Conservation (phyloP, 2,329 filamentous ascomycete genomes). For the Venturia nashicola region DNA sequence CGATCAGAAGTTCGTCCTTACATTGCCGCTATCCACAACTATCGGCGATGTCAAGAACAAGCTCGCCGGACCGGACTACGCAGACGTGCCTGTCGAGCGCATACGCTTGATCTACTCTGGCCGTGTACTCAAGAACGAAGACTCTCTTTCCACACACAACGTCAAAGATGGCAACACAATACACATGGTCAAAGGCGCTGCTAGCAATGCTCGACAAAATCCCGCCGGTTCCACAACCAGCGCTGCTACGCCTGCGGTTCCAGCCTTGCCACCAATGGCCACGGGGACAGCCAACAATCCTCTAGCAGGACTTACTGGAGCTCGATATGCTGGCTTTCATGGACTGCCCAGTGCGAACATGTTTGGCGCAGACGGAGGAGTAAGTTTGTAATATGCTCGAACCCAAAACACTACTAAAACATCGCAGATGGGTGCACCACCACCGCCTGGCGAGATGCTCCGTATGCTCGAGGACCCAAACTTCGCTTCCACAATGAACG, state of each 20-base stretch:
- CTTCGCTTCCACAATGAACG: slow-evolving; percentile 78
- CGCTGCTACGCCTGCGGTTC: slow-evolving; percentile 28
- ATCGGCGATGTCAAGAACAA: slow-evolving; percentile 83
- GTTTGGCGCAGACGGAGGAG: slow-evolving; percentile 89
- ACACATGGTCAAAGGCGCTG: slow-evolving; percentile 91
- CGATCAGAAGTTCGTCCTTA: slow-evolving; percentile 73
- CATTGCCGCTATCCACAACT: slow-evolving; percentile 62
- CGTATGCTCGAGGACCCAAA: slow-evolving; percentile 82
- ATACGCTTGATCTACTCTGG: slow-evolving; percentile 97
- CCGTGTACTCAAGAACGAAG: slow-evolving; percentile 88
- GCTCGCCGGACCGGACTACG: slow-evolving; percentile 67
- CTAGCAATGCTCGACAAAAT: slow-evolving; percentile 62
- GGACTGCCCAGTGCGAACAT: slow-evolving; percentile 76
- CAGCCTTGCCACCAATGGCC: slow-evolving; percentile 56
- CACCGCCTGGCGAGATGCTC: slow-evolving; percentile 66
- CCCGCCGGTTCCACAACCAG: slow-evolving; percentile 31
- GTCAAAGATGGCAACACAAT: slow-evolving; percentile 94
- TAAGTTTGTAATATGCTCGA: slow-evolving; percentile 40
- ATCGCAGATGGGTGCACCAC: slow-evolving; percentile 76
- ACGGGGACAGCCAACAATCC: slow-evolving; percentile 73
- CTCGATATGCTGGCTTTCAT: slow-evolving; percentile 83
- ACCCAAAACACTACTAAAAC: slow-evolving; percentile 28
- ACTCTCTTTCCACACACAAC: slow-evolving; percentile 52
- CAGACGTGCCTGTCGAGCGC: slow-evolving; percentile 74
- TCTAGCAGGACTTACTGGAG: slow-evolving; percentile 79